Evolutionary conservation across 805 yeast genomes (phyloP), one percentile per base, ranked within the genome.

Genomic region (Metschnikowia drakensbergensis): DNA sequence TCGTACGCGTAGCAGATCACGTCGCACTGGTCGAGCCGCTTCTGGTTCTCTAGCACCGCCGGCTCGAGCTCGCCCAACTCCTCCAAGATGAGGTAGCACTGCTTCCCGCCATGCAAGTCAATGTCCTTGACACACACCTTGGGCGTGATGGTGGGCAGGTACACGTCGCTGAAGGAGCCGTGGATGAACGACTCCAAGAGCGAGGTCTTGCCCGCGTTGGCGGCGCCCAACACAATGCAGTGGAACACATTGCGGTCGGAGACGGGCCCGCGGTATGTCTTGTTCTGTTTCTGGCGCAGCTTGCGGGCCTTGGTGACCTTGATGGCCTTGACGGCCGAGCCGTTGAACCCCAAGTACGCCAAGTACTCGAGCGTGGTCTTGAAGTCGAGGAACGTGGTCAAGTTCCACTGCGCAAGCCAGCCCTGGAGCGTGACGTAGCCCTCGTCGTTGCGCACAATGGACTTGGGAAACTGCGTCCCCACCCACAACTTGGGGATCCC

Each of bases 361-460:
- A 94, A 68, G 59, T 92, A 94, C 44, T 89, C 95, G 44, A 94
- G 75, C 0, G 98, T 90, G 0, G 89, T 84, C 57, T 78, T 82
- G 61, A 86, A 82, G 58, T 91, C 96, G 29, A 94, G 69, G 56
- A 82, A 90, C 0, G 98, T 92, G 0, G 97, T 89, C 87, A 94
- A 86, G 58, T 92, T 85, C 99, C 99, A 94, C 60, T 92, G 98
- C 0, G 99, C 99, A 34, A 94, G 69, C 99, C 99, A 94, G 3
- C 99, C 99, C 68, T 95, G 99, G 27, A 94, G 67, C 0, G 98
- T 89, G 3, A 94, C 90, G 62, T 82, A 79, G 0, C 96, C 97
- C 53, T 83, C 84, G 54, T 90, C 97, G 62, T 90, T 91, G 46
- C 96, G 80, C 1, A 92, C 96, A 8, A 96, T 88, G 1, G 96